Conservation (phyloP, 2,329 filamentous ascomycete genomes). For the Scortechinia acanthostroma region DNA sequence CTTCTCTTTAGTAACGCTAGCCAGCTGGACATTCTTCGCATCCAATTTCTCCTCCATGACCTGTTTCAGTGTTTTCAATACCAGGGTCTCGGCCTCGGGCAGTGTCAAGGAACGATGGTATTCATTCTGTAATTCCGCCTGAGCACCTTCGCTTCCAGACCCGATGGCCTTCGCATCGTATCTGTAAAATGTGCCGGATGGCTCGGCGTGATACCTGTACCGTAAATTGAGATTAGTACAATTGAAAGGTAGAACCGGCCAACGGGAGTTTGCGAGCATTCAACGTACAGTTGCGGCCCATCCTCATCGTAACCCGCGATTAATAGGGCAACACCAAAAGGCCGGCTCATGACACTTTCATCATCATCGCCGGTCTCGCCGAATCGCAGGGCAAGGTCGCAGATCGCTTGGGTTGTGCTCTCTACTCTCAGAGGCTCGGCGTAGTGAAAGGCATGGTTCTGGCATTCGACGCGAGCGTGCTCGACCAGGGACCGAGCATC, state of each 20-base stretch:
- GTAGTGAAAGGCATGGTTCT: constrained; percentile 97
- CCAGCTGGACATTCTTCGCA: constrained; percentile 95
- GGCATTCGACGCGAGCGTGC: constrained; percentile 93
- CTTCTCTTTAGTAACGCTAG: constrained; percentile 94
- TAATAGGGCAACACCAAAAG: constrained; percentile 91
- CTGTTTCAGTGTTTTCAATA: constrained; percentile 96
- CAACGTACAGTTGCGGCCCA: constrained; percentile 65
- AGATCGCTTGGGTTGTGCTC: constrained; percentile 98
- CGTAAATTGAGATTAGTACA: too few relatives aligned
- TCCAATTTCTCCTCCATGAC: constrained; percentile 99
- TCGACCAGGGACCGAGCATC: constrained; percentile 97
- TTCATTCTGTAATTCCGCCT: constrained; percentile 96
- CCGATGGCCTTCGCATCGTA: constrained; percentile 99
- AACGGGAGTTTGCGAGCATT: too few relatives aligned
- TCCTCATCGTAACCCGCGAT: constrained; percentile 97
- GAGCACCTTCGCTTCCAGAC: constrained; percentile 91
- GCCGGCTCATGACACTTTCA: constrained; percentile 96
- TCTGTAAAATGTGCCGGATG: constrained; percentile 95
- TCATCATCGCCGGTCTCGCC: constrained; percentile 95
- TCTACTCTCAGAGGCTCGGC: constrained; percentile 90
- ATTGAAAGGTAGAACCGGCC: too few relatives aligned
- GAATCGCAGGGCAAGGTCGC: constrained; percentile 89
- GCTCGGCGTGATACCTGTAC: constrained; percentile 81
- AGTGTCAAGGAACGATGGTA: constrained; percentile 93
- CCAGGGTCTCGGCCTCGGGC: constrained; percentile 84